Base-by-base conservation (phyloP, 805 yeast genomes). In the Ogataea naganishii region DNA sequence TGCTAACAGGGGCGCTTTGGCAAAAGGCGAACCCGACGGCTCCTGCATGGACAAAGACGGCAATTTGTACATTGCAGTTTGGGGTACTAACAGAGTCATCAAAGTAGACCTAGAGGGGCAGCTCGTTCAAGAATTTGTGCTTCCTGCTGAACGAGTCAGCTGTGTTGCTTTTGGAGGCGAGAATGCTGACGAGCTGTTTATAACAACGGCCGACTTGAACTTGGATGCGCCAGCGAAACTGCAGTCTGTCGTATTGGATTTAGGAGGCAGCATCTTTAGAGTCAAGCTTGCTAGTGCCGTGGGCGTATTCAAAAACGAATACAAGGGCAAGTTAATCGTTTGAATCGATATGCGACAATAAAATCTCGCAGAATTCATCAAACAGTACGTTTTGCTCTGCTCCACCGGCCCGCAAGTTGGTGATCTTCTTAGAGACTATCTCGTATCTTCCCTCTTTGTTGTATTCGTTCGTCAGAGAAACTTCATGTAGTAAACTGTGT, bases 11-110 rank as follows among this genome's bases (percentile, higher is more conserved):
- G 41, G 55, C 26, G 19, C 20, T 29, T 24, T 35, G 15, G 52
- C 45, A 13, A 47, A 56, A 5, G 71, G 77, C 7, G 92, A 75
- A 41, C 95, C 95, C 0, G 96, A 86, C 51, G 96, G 96, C 14
- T 64, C 80, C 39, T 61, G 76, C 16, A 55, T 80, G 39, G 72
- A 80, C 24, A 53, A 53, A 3, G 52, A 62, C 20, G 77, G 73
- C 7, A 62, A 69, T 30, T 47, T 86, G 23, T 80, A 69, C 55
- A 60, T 75, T 5, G 81, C 94, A 1, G 70, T 81, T 9, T 85
- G 79, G 72, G 66, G 75, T 17, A 66, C 80, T 2, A 50, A 60
- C 24, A 49, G 68, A 14, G 74, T 85, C 7, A 64, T 76, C 26
- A 72, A 75, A 42, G 64, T 71, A 37, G 57, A 70, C 23, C 29